A percentile compares a stretch with the other conserved stretches of the same genome.
phyloP scores from a whole-genome alignment of 2,329 filamentous ascomycete genomes.

The Aspergillus sp. region DNA sequence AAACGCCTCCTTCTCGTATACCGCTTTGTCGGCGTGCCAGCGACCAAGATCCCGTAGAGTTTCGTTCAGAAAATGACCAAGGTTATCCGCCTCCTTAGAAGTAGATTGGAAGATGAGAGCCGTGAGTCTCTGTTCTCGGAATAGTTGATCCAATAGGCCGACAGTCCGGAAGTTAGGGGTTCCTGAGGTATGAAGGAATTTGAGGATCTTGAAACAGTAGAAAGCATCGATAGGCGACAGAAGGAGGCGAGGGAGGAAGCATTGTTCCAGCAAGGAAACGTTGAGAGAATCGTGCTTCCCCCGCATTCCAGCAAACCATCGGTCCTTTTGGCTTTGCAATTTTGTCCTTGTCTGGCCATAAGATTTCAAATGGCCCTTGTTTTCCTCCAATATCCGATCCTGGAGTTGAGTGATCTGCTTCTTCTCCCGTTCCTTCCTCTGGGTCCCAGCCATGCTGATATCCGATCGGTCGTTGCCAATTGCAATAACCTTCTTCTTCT shows the following conservation, averaged over 20 bases:
- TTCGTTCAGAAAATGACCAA: conserved; percentile 86
- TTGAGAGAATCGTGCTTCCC: conserved; percentile 64
- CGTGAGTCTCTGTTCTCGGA: conserved; percentile 75
- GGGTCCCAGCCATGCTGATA: conserved; percentile 60
- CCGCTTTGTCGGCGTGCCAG: conserved; percentile 75
- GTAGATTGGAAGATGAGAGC: conserved; percentile 85
- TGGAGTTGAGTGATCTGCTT: conserved; percentile 65
- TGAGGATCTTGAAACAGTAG: conserved; percentile 81
- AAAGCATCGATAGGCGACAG: conserved; percentile 83
- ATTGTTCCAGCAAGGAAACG: conserved; percentile 78
- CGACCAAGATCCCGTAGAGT: conserved; percentile 71
- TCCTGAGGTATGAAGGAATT: conserved; percentile 78
- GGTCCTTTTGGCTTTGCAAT: conserved; percentile 68
- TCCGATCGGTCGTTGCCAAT: conserved; percentile 70
- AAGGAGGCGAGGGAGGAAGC: conserved; percentile 81
- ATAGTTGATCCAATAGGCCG: conserved; percentile 76
- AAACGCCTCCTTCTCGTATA: conserved; percentile 79
- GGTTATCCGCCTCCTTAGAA: conserved; percentile 81
- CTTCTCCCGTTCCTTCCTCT: conserved; percentile 65
- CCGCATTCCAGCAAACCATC: conserved; percentile 69
- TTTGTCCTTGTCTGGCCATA: conserved; percentile 64
- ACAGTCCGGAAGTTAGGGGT: conserved; percentile 83
- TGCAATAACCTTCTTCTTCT: conserved; percentile 62
- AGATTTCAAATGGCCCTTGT: conserved; percentile 63
- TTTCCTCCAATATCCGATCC: conserved; percentile 67